Base-by-base conservation (phyloP, 2,329 filamentous ascomycete genomes). In the Colletotrichum spinosum region DNA sequence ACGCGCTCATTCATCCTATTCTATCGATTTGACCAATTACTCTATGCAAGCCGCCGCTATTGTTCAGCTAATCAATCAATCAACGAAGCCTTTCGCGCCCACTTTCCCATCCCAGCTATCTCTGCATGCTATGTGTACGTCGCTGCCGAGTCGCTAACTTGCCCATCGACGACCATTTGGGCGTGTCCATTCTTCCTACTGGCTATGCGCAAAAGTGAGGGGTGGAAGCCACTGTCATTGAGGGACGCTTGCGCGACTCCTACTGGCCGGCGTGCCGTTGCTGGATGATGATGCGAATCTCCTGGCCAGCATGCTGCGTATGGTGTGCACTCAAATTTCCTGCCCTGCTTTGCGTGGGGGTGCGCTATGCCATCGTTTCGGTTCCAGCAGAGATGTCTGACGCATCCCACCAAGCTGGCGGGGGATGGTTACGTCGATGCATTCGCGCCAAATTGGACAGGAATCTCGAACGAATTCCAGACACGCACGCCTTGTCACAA, bases 281-380 rank as follows among this genome's bases (percentile, higher is more conserved):
- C 25, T 25, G 25, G 25, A 25, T 25, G 25, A 25, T 25, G 25
- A 25, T 25, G 25, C 25, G 25, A 25, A 25, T 25, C 25, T 25
- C 51, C 48, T 42, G 10, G n/a, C 33, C 25, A 34, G 55, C 55
- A 5, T 25, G 4, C 35, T 48, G 59, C 53, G 42, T 35, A 49
- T 46, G 25, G 25, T 25, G 52, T 53, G 52, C 52, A 55, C 52
- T 62, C 51, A 41, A 42, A 62, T 6, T 33, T 42, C 25, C 44
- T 12, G 6, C 25, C 52, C 46, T 50, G 38, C 41, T 33, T n/a
- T n/a, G 46, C 62, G 58, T 65, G 62, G 62, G 62, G 62, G 58
- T 42, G 38, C 25, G 8, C 25, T 37, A 5, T 25, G 25, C 45
- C 50, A 13, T 13, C 50, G 17, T 35, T 39, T 33, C 35, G 33